phyloP scores from a whole-genome alignment of 208 protist genomes.

The Leptomonas pyrrhocoris region DNA sequence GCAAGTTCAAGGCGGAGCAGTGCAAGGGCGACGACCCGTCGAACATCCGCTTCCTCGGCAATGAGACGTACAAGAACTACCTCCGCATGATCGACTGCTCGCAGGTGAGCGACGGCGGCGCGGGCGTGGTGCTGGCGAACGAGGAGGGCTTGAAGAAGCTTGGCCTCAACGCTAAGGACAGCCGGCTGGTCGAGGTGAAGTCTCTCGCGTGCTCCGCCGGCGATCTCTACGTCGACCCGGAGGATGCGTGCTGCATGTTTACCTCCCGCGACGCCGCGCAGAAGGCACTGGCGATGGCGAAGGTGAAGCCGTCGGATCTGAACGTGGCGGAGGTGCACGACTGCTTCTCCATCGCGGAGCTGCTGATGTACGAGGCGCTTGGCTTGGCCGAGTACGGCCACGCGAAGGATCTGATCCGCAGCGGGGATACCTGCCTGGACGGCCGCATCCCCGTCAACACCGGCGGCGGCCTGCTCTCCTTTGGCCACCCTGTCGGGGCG shows the following conservation, averaged over 20 bases:
- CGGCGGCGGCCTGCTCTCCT: conserved; percentile 88
- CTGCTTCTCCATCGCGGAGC: conserved; percentile 93
- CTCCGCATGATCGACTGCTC: conserved; percentile 87
- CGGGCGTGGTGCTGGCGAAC: conserved; percentile 77
- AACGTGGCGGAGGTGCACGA: conserved; percentile 92
- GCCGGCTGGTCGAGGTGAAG: conserved; percentile 78
- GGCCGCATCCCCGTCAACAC: conserved; percentile 91
- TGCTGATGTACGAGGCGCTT: conserved; percentile 95
- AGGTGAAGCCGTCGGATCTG: conserved; percentile 62
- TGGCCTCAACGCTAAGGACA: conserved; percentile 61
- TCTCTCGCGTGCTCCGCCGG: conserved; percentile 56
- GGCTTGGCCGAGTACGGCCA: conserved; percentile 86
- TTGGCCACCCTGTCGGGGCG: conserved; percentile 91
- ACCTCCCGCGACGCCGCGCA: conserved; percentile 78
- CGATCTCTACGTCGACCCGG: conserved; percentile 82
- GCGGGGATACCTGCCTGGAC: conserved; percentile 74
- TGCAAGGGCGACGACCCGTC: conserved; percentile 53
- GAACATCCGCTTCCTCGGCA: conserved; percentile 85
- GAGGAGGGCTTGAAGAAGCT: conserved; percentile 86
- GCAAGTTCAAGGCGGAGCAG: conserved; percentile 74
- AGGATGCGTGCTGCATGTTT: conserved; percentile 71
- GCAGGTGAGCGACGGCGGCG: conserved; percentile 91
- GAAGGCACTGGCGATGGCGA: conserved; percentile 66
- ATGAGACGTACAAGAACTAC: conserved; percentile 83
- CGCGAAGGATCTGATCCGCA: conserved; percentile 77